Percentiles rank a stretch among this genome's conserved stretches.
phyloP scores from a whole-genome alignment of 2,329 filamentous ascomycete genomes.

The Colletotrichum higginsianum region DNA sequence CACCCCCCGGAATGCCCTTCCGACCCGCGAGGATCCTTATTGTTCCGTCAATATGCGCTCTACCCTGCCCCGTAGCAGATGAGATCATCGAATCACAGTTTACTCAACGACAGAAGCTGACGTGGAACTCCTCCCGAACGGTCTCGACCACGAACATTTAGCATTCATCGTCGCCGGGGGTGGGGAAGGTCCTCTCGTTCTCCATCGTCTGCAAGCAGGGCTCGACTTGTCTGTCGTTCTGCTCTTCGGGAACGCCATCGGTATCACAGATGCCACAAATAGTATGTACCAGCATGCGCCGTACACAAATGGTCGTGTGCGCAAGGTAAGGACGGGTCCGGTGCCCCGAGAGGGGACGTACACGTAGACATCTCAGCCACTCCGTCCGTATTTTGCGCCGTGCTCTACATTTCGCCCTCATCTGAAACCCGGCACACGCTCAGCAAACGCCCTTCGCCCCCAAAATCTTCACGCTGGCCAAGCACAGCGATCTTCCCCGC shows the following conservation, averaged over 20 bases:
- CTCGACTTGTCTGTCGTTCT: conserved; percentile 7
- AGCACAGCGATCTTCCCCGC: conserved; percentile 37
- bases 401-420: conserved; percentile 28
- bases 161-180: conserved; percentile 25
- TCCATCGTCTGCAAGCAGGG: conserved; percentile 22
- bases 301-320: neutral
- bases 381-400: conserved; percentile 31
- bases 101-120: conserved; percentile 10
- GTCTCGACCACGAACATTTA: conserved; percentile 33
- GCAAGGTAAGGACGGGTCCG: conserved; percentile 11
- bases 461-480: neutral
- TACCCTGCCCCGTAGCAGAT: neutral
- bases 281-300: conserved; percentile 2
- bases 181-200: conserved; percentile 23
- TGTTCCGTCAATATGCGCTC: neutral
- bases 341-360: neutral
- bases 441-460: conserved; percentile 21
- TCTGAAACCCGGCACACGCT: conserved; percentile 38
- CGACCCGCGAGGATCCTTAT: neutral
- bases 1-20: neutral
- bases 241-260: neutral
- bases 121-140: conserved; percentile 19
- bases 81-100: conserved; percentile 1
- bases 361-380: conserved; percentile 34
- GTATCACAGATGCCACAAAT: conserved; percentile 25